A percentile compares a stretch with the other conserved stretches of the same genome.
phyloP scores from a whole-genome alignment of 169 alveolate species.

The Hammondia hammondi region DNA sequence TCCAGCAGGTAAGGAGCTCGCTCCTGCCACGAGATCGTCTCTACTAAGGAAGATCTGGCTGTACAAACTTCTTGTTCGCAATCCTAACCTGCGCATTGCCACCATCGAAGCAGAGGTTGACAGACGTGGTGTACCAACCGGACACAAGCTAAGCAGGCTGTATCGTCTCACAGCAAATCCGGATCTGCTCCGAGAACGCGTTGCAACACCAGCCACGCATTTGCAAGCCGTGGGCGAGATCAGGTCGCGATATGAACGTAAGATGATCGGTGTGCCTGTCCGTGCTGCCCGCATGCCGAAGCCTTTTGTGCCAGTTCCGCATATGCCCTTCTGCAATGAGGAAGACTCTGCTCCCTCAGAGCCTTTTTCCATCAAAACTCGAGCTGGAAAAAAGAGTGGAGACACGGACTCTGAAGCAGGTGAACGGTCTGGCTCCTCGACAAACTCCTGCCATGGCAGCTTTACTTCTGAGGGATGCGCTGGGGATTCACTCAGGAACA shows the following conservation, averaged over 20 bases:
- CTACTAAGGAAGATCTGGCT: slow-evolving; percentile 52
- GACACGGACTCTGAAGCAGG: not conserved
- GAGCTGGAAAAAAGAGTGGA: not conserved
- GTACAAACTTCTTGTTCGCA: slow-evolving; percentile 63
- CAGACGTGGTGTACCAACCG: slow-evolving; percentile 61
- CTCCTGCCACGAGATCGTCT: slow-evolving; percentile 44
- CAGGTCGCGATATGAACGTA: not conserved
- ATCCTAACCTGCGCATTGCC: slow-evolving; percentile 65
- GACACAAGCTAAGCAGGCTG: slow-evolving; percentile 65
- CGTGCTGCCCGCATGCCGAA: slow-evolving; percentile 27
- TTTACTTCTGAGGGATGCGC: not conserved
- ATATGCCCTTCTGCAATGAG: slow-evolving; percentile 9
- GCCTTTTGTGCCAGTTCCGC: not conserved
- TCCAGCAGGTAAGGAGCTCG: slow-evolving; percentile 38
- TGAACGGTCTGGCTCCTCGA: not conserved
- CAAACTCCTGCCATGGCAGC: not conserved
- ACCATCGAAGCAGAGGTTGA: slow-evolving; percentile 63
- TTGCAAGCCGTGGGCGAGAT: not conserved
- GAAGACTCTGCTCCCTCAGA: slow-evolving; percentile 25
- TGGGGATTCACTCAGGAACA: no score
- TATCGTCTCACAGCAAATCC: slow-evolving; percentile 60
- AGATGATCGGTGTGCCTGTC: not conserved
- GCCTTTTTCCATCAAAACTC: not conserved
- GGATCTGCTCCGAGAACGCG: slow-evolving; percentile 50
- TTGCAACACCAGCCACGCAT: slow-evolving; percentile 42